phyloP scores from a whole-genome alignment of 2,329 filamentous ascomycete species.

The Hypocrella siamensis region DNA sequence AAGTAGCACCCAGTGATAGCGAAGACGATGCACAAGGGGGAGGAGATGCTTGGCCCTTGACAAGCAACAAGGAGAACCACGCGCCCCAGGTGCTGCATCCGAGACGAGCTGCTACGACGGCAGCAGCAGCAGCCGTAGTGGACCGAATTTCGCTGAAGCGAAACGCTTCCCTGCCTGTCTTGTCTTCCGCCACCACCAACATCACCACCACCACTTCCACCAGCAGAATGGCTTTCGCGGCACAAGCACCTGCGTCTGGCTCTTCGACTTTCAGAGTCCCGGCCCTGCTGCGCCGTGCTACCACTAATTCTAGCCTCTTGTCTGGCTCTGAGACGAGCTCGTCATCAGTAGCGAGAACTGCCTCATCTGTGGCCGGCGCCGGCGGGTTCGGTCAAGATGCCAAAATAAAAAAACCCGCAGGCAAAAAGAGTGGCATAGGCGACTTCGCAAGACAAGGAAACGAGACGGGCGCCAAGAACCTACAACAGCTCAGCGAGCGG shows the following conservation, averaged over 20 bases:
- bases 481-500: constrained; percentile 38
- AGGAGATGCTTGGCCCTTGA: neutral
- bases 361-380: constrained; percentile 5
- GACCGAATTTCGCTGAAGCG: constrained; percentile 63
- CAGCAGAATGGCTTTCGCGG: constrained; percentile 39
- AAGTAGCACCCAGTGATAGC: constrained; percentile 24
- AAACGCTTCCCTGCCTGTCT: constrained; percentile 27
- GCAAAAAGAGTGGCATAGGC: constrained; percentile 44
- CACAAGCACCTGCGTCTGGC: constrained; percentile 19
- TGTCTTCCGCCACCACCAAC: neutral
- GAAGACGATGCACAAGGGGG: constrained; percentile 10
- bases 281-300: constrained; percentile 56
- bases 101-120: no score
- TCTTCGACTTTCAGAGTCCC: constrained; percentile 48
- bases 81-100: constrained; percentile 20
- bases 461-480: constrained; percentile 35
- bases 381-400: constrained; percentile 29
- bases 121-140: constrained; percentile 28
- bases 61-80: constrained; percentile 35
- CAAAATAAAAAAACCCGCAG: constrained; percentile 44
- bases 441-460: constrained; percentile 44
- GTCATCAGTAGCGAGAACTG: neutral
- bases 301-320: constrained; percentile 39
- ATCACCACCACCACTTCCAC: constrained; percentile 11
- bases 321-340: neutral